Evolutionary conservation across 176 grass and related monocot species (phyloP), one percentile per base, ranked within the genome.

Genomic region (Musa beccarii): DNA sequence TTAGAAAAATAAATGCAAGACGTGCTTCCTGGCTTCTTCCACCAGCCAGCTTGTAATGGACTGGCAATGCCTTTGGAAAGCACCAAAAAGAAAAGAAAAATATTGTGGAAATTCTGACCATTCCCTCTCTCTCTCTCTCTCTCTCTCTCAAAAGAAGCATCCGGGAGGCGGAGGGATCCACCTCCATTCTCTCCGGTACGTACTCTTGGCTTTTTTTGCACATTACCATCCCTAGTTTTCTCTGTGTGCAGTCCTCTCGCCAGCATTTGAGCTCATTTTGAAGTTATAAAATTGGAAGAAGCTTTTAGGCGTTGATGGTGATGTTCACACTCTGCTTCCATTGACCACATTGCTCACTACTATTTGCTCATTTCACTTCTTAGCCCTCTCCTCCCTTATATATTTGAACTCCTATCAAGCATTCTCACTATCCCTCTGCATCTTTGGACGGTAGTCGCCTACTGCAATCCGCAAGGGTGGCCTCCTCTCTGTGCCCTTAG

Each of bases 11-110:
- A 54, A 54, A 54, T 11, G 9, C 13, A 54, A 54, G 13, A 54
- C 13, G 14, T 54, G 80, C 70, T 79, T 59, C 53, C 26, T 83
- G 79, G 77, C 59, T 81, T 64, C 82, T 83, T 93, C 77, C 7
- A 21, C 1, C 74, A 49, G 81, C 72, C 90, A 93, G 78, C 85
- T 86, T 69, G 66, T 64, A 56, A 81, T 90, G 75, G 62, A 74
- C 83, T 93, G 83, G 79, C 90, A 78, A 43, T 72, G 53, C 73
- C 76, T 22, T 76, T 75, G 17, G 15, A 15, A 83, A 63, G 4
- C 21, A 49, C 26, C 8, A 15, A 76, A 26, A 67, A 26, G 57
- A 54, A 81, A 78, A 65, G 29, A 67, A 34, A 68, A 68, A 43
- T 19, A 69, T 8, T 49, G 2, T 19, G 0, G 17, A 34, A 67